These are phyloP conservation scores for Aspergillus fructus DNA, from an alignment of 2,329 filamentous ascomycete species.

Conservation along the genomic window DNA sequence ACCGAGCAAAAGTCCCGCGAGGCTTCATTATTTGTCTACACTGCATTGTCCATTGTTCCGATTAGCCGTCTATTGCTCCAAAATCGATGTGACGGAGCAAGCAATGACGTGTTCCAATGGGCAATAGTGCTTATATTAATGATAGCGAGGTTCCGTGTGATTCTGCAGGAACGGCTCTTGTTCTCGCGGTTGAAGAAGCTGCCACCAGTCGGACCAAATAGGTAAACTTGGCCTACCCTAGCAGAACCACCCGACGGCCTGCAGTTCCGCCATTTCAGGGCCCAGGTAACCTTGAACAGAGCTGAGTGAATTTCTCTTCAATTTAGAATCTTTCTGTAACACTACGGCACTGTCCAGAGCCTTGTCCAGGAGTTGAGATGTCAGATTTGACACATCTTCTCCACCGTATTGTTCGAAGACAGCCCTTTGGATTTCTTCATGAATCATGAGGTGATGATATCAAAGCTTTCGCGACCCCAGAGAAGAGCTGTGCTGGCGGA, in stretches of 20 bases:
- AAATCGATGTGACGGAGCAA: not conserved
- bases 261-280: not conserved
- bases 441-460: not conserved
- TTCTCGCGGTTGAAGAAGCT: not conserved
- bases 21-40: not conserved
- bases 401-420: not conserved
- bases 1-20: not conserved
- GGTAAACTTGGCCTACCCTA: not conserved
- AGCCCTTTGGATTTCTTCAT: not conserved
- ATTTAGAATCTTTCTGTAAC: not conserved
- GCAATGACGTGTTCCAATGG: constrained; percentile 5
- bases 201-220: not conserved
- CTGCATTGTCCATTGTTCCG: not conserved
- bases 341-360: not conserved
- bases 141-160: not conserved
- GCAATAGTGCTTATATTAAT: not conserved
- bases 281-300: not conserved
- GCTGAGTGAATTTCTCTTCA: not conserved
- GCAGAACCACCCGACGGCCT: not conserved
- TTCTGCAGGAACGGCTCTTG: constrained; percentile 11
- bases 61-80: not conserved
- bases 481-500: not conserved
- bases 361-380: not conserved
- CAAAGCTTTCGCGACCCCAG: not conserved
- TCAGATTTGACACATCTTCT: not conserved